Evolutionary conservation across 805 yeast genomes (phyloP).

Genomic region (Candida ponderosae): DNA sequence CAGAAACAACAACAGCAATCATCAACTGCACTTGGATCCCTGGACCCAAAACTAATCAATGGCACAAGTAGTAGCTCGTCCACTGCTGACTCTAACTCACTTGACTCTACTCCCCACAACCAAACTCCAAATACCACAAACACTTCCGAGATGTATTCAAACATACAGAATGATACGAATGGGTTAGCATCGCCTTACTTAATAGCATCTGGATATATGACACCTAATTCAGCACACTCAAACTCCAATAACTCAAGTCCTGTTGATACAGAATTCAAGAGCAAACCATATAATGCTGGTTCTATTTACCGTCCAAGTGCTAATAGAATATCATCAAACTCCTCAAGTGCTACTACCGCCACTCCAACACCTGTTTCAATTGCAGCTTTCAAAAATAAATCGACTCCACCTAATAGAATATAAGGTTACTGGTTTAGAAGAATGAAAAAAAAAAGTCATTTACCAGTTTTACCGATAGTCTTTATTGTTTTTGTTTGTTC

Average conservation of each 20-base stretch:
- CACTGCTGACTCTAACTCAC: slow-evolving; percentile 22
- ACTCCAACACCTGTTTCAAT: background rate
- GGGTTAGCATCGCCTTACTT: slow-evolving; percentile 68
- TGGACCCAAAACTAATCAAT: slow-evolving; percentile 10
- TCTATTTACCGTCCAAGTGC: slow-evolving; percentile 13
- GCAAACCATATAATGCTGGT: slow-evolving; percentile 14
- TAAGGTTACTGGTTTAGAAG: too few species aligned
- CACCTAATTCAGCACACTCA: slow-evolving; percentile 4
- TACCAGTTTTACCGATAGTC: too few species aligned
- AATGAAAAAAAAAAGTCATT: too few species aligned
- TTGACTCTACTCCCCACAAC: slow-evolving; percentile 16
- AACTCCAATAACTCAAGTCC: slow-evolving; percentile 7
- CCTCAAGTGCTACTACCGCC: background rate
- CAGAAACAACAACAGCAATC: slow-evolving; percentile 17
- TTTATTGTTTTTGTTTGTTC: too few species aligned
- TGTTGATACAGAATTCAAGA: slow-evolving; percentile 14
- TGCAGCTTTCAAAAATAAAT: too few species aligned
- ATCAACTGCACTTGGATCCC: slow-evolving; percentile 1
- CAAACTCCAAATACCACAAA: slow-evolving; percentile 26
- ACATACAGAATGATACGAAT: slow-evolving; percentile 14
- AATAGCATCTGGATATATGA: slow-evolving; percentile 49
- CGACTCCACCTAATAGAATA: too few species aligned
- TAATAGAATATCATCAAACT: background rate
- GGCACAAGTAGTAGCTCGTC: slow-evolving; percentile 18
- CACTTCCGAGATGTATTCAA: slow-evolving; percentile 27